These are phyloP conservation scores for Dujonia santamariae DNA, from an alignment of 1,139 yeast genomes.

Conservation along the genomic window DNA sequence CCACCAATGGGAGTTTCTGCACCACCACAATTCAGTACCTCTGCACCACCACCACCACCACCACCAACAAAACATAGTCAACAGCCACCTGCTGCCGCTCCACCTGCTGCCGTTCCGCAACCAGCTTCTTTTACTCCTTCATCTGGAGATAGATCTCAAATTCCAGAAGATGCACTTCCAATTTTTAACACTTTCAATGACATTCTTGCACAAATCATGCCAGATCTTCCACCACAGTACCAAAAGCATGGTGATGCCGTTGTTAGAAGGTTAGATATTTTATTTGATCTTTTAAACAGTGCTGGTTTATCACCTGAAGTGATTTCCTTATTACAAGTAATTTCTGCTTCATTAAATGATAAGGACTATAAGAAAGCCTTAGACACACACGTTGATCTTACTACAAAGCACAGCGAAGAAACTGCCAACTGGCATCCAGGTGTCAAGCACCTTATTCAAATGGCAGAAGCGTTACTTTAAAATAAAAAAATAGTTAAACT, in stretches of 20 bases:
- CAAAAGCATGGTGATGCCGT: constrained; percentile 76
- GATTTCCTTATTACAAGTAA: constrained; percentile 47
- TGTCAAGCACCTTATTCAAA: constrained; percentile 79
- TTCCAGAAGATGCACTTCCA: constrained; percentile 56
- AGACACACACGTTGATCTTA: constrained; percentile 54
- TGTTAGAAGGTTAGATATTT: constrained; percentile 72
- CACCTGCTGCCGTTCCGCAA: constrained; percentile 12
- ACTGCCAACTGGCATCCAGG: constrained; percentile 95
- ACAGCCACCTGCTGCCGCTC: constrained; percentile 9
- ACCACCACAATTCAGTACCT: constrained; percentile 15
- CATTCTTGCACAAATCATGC: constrained; percentile 62
- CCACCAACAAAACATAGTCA: constrained; percentile 18
- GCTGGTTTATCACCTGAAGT: constrained; percentile 64
- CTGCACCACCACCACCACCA: constrained; percentile 20
- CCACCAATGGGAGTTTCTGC: constrained; percentile 13
- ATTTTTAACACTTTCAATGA: constrained; percentile 54
- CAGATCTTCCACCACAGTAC: constrained; percentile 73
- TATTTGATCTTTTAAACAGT: constrained; percentile 79
- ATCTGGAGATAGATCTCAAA: constrained; percentile 69
- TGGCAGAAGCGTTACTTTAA: constrained; percentile 49
- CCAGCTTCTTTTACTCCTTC: constrained; percentile 46
- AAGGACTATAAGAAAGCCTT: constrained; percentile 63
- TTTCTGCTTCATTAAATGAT: constrained; percentile 49
- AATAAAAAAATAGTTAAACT: background rate
- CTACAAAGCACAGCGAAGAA: constrained; percentile 67